These are phyloP conservation scores for Oehlia diaphana DNA, from an alignment of 192 early-diverging fungal genomes.

Conservation along the genomic window DNA sequence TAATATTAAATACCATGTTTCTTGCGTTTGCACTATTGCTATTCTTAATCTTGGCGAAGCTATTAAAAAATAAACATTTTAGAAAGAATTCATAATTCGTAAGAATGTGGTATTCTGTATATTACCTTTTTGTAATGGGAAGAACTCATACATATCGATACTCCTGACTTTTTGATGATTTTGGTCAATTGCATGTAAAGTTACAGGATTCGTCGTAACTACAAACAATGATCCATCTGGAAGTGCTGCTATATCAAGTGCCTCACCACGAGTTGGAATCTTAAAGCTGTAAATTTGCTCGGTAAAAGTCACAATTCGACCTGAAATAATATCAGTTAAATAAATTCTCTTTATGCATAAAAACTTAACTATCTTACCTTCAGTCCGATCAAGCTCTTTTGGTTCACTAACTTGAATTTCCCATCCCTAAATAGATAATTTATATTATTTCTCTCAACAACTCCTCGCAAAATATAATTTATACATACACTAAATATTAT, in stretches of 20 bases:
- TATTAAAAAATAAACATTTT: conserved; percentile 5
- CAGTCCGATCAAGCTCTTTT: conserved; percentile 57
- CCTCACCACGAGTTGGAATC: conserved; percentile 63
- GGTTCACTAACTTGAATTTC: conserved; percentile 46
- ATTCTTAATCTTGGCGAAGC: conserved; percentile 53
- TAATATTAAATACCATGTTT: conserved; percentile 49
- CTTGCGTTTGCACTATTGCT: conserved; percentile 41
- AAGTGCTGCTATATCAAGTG: conserved; percentile 55
- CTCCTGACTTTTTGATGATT: conserved; percentile 50
- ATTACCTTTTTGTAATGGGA: conserved; percentile 54
- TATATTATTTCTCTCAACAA: conserved; percentile 17
- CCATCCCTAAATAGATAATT: conserved; percentile 49
- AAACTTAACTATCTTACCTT: conserved; percentile 31
- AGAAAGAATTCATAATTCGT: no score
- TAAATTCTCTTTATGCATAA: not conserved
- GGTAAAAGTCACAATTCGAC: conserved; percentile 59
- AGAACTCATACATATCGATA: conserved; percentile 72
- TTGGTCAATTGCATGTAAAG: conserved; percentile 51
- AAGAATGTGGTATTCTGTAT: not conserved
- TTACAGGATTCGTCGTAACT: conserved; percentile 65
- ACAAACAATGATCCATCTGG: conserved; percentile 56
- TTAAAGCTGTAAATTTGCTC: conserved; percentile 70
- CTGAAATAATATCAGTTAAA: conserved; percentile 15
- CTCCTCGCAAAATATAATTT: not conserved
- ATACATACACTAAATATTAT: conserved; percentile 35